Base-by-base conservation (phyloP, 1,139 yeast species). In the Hyphopichia wangnamkhiaoensis region DNA sequence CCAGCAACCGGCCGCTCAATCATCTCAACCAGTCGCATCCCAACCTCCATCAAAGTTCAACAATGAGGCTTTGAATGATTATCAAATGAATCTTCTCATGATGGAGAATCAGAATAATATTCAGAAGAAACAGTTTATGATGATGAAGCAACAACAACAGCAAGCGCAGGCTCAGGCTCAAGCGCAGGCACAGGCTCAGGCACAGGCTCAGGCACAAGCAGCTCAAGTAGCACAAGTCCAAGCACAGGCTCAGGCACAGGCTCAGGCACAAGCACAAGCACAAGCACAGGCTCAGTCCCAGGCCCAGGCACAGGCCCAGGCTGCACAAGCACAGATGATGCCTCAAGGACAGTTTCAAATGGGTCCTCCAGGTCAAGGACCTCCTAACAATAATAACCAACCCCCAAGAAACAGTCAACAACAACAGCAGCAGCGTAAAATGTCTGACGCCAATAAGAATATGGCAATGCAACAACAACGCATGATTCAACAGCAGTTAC, bases 21-120 rank as follows among this genome's bases (percentile, higher is more conserved):
- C 34, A 20, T 15, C 31, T 16, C 31, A 16, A 27, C 30, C 32
- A 28, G 27, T 13, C 16, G 21, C n/a, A 14, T 12, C 28, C 25
- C 35, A n/a, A 5, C 18, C 14, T 12, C 28, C 15, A 23, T 17
- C 27, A 16, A 30, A 29, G n/a, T 13, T 18, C 14, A 35, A 50
- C 38, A 41, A 37, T 18, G 53, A 56, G 26, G 56, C 58, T 3
- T 44, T 58, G 12, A 55, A 44, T 34, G 65, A 58, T 24, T 58
- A 58, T 41, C 65, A 60, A 41, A 42, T 52, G 44, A 60, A 54
- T 37, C 42, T 59, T 29, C 41, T 56, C 33, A 50, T 56, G 33
- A 57, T 58, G 62, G 64, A 58, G 25, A 54, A 54, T 41, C 65
- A 57, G 38, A 58, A 59, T 37, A 53, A 57, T 40, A 34, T 54